Evolutionary conservation across 2,329 filamentous ascomycete species (phyloP).

Genomic region (Waltergamsia citrina): DNA sequence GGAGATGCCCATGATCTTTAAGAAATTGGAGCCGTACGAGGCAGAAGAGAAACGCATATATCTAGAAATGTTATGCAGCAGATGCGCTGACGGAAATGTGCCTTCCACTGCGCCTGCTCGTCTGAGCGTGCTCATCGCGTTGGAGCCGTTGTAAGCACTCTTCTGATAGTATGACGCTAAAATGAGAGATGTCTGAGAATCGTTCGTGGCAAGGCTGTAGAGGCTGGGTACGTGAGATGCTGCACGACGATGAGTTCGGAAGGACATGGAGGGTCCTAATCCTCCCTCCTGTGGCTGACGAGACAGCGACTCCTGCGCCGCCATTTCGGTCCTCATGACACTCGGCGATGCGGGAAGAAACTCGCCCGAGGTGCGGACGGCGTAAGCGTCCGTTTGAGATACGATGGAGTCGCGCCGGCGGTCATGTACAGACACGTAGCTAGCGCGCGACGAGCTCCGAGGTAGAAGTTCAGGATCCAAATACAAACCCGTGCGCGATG

Average conservation of each 20-base stretch:
- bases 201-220: constrained; percentile 49
- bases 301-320: constrained; percentile 10
- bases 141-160: constrained; percentile 36
- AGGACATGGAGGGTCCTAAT: constrained; percentile 4
- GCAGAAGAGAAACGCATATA: constrained; percentile 61
- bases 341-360: constrained; percentile 34
- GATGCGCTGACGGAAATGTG: constrained; percentile 48
- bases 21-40: constrained; percentile 54
- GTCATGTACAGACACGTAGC: constrained; percentile 41
- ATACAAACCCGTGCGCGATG: constrained; percentile 3
- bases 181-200: constrained; percentile 44
- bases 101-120: constrained; percentile 45
- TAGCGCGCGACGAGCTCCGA: constrained; percentile 33
- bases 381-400: constrained; percentile 46
- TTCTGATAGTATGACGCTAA: constrained; percentile 38
- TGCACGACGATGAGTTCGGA: constrained; percentile 12
- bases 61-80: constrained; percentile 52
- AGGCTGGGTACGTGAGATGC: constrained; percentile 39
- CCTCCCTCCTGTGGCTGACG: neutral
- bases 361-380: constrained; percentile 35
- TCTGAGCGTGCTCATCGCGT: constrained; percentile 37
- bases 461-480: constrained; percentile 17
- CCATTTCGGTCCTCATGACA: constrained; percentile 14
- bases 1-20: constrained; percentile 53
- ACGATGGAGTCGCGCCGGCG: constrained; percentile 42